phyloP scores from a whole-genome alignment of 2,329 filamentous ascomycete genomes.

The Botrytis cinerea region DNA sequence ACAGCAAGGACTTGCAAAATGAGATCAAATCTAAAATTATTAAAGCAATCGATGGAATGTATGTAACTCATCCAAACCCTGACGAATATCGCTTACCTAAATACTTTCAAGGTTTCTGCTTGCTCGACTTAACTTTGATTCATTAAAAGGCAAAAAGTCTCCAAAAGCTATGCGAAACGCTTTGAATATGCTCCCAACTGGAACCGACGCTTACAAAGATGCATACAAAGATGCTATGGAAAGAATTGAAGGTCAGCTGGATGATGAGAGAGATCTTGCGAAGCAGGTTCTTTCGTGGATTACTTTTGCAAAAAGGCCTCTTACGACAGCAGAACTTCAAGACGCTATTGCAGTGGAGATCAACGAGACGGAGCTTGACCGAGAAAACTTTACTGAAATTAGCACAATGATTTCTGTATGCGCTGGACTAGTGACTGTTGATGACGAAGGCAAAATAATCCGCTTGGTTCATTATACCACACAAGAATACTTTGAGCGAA shows the following conservation, averaged over 20 bases:
- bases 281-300: slow-evolving; percentile 43
- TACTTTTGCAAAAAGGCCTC: slow-evolving; percentile 41
- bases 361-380: slow-evolving; percentile 38
- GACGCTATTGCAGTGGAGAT: slow-evolving; percentile 47
- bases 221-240: slow-evolving; percentile 48
- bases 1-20: slow-evolving; percentile 30
- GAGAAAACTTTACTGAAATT: slow-evolving; percentile 28
- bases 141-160: slow-evolving; percentile 37
- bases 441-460: slow-evolving; percentile 20
- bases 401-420: slow-evolving; percentile 34
- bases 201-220: slow-evolving; percentile 32
- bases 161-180: slow-evolving; percentile 37
- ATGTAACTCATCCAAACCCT: slow-evolving; percentile 22
- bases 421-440: slow-evolving; percentile 31
- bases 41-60: slow-evolving; percentile 41
- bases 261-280: slow-evolving; percentile 19
- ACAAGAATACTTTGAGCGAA: slow-evolving; percentile 39
- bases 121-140: slow-evolving; percentile 43
- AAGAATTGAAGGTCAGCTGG: slow-evolving; percentile 35
- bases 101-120: slow-evolving; percentile 29
- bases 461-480: slow-evolving; percentile 39
- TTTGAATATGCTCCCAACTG: slow-evolving; percentile 39
- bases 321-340: slow-evolving; percentile 45
- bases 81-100: background rate
- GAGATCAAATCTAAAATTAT: slow-evolving; percentile 34